Base-by-base conservation (phyloP, 768 basidiomycete species). In the Leccinum pellstonianum region DNA sequence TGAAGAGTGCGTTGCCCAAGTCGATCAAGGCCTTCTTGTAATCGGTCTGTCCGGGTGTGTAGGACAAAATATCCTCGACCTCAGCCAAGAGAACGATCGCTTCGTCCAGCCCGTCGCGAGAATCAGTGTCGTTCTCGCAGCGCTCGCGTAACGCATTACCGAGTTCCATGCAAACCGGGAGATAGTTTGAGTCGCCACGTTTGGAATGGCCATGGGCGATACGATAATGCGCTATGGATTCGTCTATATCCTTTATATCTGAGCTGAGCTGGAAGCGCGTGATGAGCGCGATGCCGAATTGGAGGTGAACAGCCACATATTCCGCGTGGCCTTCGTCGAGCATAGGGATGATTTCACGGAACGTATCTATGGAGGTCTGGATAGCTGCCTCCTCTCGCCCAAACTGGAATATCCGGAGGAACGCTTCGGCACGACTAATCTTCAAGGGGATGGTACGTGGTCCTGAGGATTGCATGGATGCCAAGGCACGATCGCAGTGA, bases 31-130 rank as follows among this genome's bases (percentile, higher is more conserved):
- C 52, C 0, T 8, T n/a, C 38, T 51, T 58, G 57, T 61, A 60
- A 19, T 64, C 52, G 2, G 31, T 3, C 2, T 63, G 52, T 11
- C 56, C 38, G 2, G 62, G 53, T 2, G 50, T 53, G 3, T 6
- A 6, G 9, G 70, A 49, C 33, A 63, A 33, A 3, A 57, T 27
- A 23, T 62, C 66, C 23, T 68, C 66, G 1, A 55, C 66, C 29
- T 66, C 63, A n/a, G 61, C 31, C 38, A 72, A 49, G 19, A 64
- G 59, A 5, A 67, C 62, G 43, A 74, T 66, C 3, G 64, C 61
- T 37, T 68, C 66, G 15, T 75, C 69, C 23, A 74, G 55, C 5
- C 43, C 52, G 47, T 62, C 65, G 4, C 54, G n/a, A 5, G 49
- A 27, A n/a, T 57, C 33, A 25, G 25, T 8, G 6, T 50, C 25